Base-by-base conservation (phyloP, 2,329 filamentous ascomycete genomes). In the Aspergillus pseudotamarii region DNA sequence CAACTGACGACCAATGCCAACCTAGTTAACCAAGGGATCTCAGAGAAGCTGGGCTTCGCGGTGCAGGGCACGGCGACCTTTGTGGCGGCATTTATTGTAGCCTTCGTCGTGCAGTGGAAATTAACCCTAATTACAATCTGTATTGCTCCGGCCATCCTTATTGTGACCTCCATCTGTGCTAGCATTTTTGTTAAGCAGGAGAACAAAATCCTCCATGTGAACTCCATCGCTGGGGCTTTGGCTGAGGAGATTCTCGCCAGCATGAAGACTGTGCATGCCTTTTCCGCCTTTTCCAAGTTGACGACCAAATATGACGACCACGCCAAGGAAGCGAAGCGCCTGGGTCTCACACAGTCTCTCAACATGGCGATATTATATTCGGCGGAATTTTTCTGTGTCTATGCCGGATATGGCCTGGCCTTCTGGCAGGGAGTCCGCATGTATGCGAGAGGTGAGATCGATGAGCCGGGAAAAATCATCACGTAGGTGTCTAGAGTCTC, bases 331-430 rank as follows among this genome's bases (percentile, higher is more conserved):
- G 34, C 58, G 0, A 54, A 54, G 16, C 34, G 46, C 8, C 16
- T 53, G 26, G 58, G 58, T 1, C 38, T 54, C 9, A 14, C 48
- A 2, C 58, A 53, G 23, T 59, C 48, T 4, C 28, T 59, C 11
- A 54, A 53, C 43, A 54, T 59, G 58, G 58, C 58, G 1, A 59
- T 59, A n/a, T n/a, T 59, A 14, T 59, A 59, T 51, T 55, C 58
- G 9, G 41, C 30, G 6, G 58, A 60, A n/a, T 60, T 46, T 19
- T 60, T 55, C 51, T 55, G 36, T 21, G 51, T 56, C 16, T 85
- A 88, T 51, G 87, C 85, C 0, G 86, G 86, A 23, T 89, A 88
- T 73, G 87, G 86, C 3, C 78, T 89, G 14, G 84, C 83, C 34
- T 81, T 88, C 64, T 79, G 72, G 74, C 71, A 75, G 59, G 76